phyloP scores from a whole-genome alignment of 805 yeast species.

The Spathaspora boniae region DNA sequence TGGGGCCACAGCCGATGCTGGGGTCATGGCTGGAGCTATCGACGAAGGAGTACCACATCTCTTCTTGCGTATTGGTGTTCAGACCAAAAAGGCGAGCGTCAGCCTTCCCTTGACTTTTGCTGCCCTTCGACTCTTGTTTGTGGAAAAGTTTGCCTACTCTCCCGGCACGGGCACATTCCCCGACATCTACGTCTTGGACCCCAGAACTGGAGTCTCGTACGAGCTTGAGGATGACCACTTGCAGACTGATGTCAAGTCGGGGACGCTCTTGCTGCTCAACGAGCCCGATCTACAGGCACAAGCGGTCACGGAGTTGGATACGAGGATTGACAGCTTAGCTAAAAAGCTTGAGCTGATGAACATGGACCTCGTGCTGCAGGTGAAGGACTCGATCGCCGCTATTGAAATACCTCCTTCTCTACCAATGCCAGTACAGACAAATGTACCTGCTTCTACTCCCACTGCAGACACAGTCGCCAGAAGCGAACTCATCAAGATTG shows the following conservation, averaged over 20 bases:
- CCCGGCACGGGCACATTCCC: constrained; percentile 75
- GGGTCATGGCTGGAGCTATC: not conserved
- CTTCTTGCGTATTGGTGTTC: constrained; percentile 49
- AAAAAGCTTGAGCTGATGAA: constrained; percentile 16
- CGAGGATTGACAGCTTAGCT: constrained; percentile 14
- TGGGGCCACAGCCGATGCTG: too few species aligned
- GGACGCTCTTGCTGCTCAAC: constrained; percentile 57
- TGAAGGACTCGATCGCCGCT: constrained; percentile 18
- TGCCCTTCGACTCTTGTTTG: constrained; percentile 65
- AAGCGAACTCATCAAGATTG: constrained; percentile 42
- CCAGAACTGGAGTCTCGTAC: constrained; percentile 56
- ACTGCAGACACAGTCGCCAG: constrained; percentile 8
- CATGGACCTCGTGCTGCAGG: constrained; percentile 13
- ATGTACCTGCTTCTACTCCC: constrained; percentile 13
- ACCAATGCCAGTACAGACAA: constrained; percentile 5
- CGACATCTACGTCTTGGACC: constrained; percentile 69
- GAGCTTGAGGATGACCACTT: constrained; percentile 76
- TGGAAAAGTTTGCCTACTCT: constrained; percentile 82
- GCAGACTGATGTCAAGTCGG: constrained; percentile 56
- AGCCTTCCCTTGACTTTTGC: constrained; percentile 47
- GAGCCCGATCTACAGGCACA: constrained; percentile 35
- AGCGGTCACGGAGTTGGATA: constrained; percentile 19
- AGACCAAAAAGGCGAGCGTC: constrained; percentile 52
- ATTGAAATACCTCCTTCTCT: constrained; percentile 18
- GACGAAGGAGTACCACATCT: constrained; percentile 16